These are phyloP conservation scores for Amaranthus tricolor DNA, from an alignment of 179 eudicot genomes.

Conservation along the genomic window DNA sequence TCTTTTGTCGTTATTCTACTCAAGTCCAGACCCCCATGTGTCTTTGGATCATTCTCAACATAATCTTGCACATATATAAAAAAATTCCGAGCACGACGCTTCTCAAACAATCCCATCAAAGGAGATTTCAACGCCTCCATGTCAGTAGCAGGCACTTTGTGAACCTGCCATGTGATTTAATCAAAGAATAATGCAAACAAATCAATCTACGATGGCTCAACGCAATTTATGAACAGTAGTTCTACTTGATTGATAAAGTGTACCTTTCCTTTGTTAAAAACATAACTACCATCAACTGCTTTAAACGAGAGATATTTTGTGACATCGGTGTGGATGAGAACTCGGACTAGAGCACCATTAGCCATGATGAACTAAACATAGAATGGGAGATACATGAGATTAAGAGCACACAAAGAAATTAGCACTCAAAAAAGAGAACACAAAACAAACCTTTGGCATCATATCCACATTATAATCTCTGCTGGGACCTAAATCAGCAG, in stretches of 20 bases:
- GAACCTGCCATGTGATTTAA: constrained; percentile 37
- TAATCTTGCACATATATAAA: constrained; percentile 81
- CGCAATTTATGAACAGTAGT: not conserved
- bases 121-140: constrained; percentile 83
- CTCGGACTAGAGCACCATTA: constrained; percentile 71
- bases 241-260: not conserved
- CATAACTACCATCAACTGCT: constrained; percentile 90
- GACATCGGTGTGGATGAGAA: constrained; percentile 74
- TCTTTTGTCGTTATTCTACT: constrained; percentile 59
- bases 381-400: not conserved
- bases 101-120: constrained; percentile 80
- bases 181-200: not conserved
- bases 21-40: constrained; percentile 71
- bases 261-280: constrained; percentile 86
- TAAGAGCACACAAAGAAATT: not conserved
- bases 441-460: constrained; percentile 63
- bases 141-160: constrained; percentile 90
- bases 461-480: constrained; percentile 84
- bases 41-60: constrained; percentile 68
- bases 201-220: not conserved
- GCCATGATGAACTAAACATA: constrained; percentile 76
- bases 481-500: constrained; percentile 63
- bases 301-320: constrained; percentile 81
- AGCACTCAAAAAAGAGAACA: not conserved
- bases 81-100: constrained; percentile 77